A percentile compares a stretch with the other conserved stretches of the same genome.
Conservation (phyloP, 805 yeast species). For the Saturnispora quitensis region DNA sequence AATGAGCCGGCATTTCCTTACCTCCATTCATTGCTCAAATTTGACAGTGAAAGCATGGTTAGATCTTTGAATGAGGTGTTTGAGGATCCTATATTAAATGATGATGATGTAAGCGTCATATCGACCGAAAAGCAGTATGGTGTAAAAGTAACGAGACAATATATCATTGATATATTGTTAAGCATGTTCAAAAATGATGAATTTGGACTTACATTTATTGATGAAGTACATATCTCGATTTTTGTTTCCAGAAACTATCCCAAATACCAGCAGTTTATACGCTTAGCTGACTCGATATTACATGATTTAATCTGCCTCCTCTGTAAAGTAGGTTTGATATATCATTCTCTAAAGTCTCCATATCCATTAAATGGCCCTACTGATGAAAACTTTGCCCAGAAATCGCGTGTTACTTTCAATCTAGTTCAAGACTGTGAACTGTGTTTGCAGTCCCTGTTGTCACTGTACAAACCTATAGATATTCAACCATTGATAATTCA, state of each 20-base stretch:
- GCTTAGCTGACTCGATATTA: slow-evolving; percentile 54
- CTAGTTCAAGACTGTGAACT: slow-evolving; percentile 48
- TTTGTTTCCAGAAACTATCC: slow-evolving; percentile 77
- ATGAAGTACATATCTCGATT: slow-evolving; percentile 39
- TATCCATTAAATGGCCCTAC: not conserved
- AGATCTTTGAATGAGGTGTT: slow-evolving; percentile 70
- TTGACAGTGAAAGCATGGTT: slow-evolving; percentile 51
- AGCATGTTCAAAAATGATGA: slow-evolving; percentile 40
- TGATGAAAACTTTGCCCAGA: not conserved
- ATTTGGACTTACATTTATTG: slow-evolving; percentile 24
- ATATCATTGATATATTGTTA: slow-evolving; percentile 61
- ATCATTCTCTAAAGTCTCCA: not conserved
- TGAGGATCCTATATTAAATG: slow-evolving; percentile 71
- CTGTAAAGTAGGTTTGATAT: slow-evolving; percentile 25
- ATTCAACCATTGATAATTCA: slow-evolving; percentile 39
- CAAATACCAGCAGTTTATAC: slow-evolving; percentile 75
- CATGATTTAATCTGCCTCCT: slow-evolving; percentile 40
- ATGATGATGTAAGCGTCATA: slow-evolving; percentile 31
- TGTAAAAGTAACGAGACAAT: slow-evolving; percentile 55
- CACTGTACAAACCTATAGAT: slow-evolving; percentile 54
- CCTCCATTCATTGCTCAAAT: slow-evolving; percentile 45
- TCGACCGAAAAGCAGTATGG: slow-evolving; percentile 19
- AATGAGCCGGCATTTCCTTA: slow-evolving; percentile 60
- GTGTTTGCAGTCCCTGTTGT: slow-evolving; percentile 63
- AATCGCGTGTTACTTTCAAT: slow-evolving; percentile 21